Percentiles rank a stretch among this genome's conserved stretches.
phyloP scores from a whole-genome alignment of 2,329 filamentous ascomycete species.

The Leptodontidium sp. region DNA sequence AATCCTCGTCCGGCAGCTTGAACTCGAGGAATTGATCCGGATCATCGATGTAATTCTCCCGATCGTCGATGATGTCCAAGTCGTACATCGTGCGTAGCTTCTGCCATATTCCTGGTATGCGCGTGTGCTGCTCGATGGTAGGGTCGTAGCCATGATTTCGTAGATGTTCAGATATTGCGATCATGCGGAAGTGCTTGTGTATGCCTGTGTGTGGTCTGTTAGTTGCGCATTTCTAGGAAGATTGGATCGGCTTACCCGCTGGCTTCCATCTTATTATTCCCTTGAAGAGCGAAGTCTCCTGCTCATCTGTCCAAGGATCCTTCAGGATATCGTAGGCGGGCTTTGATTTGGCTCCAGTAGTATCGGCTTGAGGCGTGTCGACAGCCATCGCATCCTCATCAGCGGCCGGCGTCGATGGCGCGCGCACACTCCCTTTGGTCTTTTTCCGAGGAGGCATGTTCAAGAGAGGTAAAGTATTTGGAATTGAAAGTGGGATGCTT shows the following conservation, averaged over 20 bases:
- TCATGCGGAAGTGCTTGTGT: conserved; percentile 93
- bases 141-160: conserved; percentile 82
- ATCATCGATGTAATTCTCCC: conserved; percentile 65
- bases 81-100: conserved; percentile 88
- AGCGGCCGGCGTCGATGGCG: conserved; percentile 61
- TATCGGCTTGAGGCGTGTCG: conserved; percentile 56
- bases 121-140: conserved; percentile 77
- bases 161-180: conserved; percentile 82
- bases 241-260: conserved; percentile 68
- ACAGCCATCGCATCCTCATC: conserved; percentile 69
- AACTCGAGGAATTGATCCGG: conserved; percentile 73
- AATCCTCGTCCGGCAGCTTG: conserved; percentile 60
- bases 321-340: conserved; percentile 59
- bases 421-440: conserved; percentile 62
- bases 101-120: conserved; percentile 89
- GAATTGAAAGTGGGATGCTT: conserved; percentile 8
- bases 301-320: conserved; percentile 93
- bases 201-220: conserved; percentile 68
- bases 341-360: conserved; percentile 41
- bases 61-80: conserved; percentile 84
- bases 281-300: conserved; percentile 92
- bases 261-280: conserved; percentile 95
- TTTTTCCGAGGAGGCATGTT: conserved; percentile 78
- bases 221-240: neutral
- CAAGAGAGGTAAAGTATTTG: neutral